Evolutionary conservation across 2,329 filamentous ascomycete species (phyloP).

Genomic region (Colletotrichum sp.): DNA sequence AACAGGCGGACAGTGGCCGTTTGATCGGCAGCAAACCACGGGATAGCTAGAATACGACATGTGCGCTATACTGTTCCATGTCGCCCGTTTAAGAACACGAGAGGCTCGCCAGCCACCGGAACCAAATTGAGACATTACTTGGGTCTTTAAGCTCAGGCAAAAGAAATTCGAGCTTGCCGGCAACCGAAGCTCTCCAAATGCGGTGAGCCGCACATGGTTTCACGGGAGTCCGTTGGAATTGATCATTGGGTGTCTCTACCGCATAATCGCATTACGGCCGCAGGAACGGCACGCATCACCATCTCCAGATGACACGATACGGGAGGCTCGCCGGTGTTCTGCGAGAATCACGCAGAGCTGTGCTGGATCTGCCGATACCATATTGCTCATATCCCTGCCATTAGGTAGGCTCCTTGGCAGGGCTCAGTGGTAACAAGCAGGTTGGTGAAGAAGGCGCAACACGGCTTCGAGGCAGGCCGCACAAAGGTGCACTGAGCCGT

Average conservation of each 20-base stretch:
- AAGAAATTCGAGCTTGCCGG: neutral
- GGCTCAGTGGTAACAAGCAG: neutral
- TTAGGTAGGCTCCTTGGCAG: neutral
- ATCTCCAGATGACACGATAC: neutral
- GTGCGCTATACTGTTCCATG: neutral
- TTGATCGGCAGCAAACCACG: neutral
- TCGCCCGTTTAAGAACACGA: neutral
- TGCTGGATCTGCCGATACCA: neutral
- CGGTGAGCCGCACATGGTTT: neutral
- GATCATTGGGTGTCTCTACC: neutral
- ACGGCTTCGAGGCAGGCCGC: neutral
- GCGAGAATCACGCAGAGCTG: neutral
- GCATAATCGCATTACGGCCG: neutral
- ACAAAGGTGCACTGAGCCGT: neutral
- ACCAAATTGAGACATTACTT: neutral
- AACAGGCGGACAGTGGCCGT: neutral
- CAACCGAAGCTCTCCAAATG: neutral
- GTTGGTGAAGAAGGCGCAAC: neutral
- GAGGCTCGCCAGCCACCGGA: neutral
- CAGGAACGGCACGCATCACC: neutral
- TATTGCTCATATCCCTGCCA: neutral
- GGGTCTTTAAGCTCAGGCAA: neutral
- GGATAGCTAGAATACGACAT: neutral
- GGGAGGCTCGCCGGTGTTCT: neutral
- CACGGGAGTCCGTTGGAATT: neutral